A percentile compares a stretch with the other conserved stretches of the same genome.
Conservation (phyloP, 2,329 filamentous ascomycete species). For the Didymella lethalis region DNA sequence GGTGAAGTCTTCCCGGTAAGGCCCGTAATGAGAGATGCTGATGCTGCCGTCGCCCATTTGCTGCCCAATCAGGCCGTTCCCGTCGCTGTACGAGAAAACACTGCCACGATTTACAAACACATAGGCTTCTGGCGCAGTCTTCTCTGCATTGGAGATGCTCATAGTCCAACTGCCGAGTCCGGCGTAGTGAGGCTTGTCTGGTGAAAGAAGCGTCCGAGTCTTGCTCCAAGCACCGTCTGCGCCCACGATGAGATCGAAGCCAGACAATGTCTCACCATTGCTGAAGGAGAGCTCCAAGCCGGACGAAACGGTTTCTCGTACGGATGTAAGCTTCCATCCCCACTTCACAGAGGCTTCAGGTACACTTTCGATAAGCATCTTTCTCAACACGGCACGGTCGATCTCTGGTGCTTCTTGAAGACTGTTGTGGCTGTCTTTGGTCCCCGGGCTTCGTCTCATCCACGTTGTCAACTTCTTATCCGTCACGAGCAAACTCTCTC, state of each 20-base stretch:
- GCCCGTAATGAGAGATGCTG: slow-evolving; percentile 34
- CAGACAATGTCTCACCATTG: slow-evolving; percentile 34
- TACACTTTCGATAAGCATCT: slow-evolving; percentile 34
- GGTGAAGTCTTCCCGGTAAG: slow-evolving; percentile 36
- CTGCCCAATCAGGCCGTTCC: slow-evolving; percentile 39
- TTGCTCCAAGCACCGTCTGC: slow-evolving; percentile 57
- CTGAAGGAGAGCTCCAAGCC: slow-evolving; percentile 39
- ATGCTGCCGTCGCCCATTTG: slow-evolving; percentile 47
- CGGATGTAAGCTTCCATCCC: slow-evolving; percentile 31
- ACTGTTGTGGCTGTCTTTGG: slow-evolving; percentile 18
- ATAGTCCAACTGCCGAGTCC: slow-evolving; percentile 48
- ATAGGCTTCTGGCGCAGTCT: slow-evolving; percentile 39
- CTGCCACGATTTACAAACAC: slow-evolving; percentile 48
- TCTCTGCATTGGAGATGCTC: slow-evolving; percentile 38
- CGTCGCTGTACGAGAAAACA: slow-evolving; percentile 42
- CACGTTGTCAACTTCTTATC: slow-evolving; percentile 48
- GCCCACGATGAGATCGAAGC: slow-evolving; percentile 55
- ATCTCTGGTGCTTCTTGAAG: slow-evolving; percentile 38
- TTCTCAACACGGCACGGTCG: slow-evolving; percentile 33
- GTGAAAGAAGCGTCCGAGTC: slow-evolving; percentile 44
- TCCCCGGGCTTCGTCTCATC: slow-evolving; percentile 26
- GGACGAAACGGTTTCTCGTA: slow-evolving; percentile 21
- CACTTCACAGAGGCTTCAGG: slow-evolving; percentile 35
- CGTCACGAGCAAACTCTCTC: slow-evolving; percentile 53
- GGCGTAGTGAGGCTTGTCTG: slow-evolving; percentile 46